phyloP scores from a whole-genome alignment of 768 basidiomycete genomes.

The Suillus tomentosus region DNA sequence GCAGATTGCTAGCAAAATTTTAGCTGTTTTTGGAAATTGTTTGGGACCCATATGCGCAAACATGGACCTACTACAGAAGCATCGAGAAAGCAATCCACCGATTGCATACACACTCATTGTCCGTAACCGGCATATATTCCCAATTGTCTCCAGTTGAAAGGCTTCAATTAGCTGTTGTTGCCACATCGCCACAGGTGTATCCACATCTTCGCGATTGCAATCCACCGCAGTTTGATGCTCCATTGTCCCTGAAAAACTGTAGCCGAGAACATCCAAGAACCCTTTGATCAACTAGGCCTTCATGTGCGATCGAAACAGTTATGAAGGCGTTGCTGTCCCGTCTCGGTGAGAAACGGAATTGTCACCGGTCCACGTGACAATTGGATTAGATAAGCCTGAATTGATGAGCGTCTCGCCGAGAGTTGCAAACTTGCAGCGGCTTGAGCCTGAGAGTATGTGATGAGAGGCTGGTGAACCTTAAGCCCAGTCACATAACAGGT shows the following conservation, averaged over 20 bases:
- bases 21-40: slow-evolving; percentile 28
- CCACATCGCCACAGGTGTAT: background rate
- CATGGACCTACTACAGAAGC: slow-evolving; percentile 16
- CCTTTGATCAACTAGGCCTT: background rate
- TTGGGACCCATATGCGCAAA: slow-evolving; percentile 32
- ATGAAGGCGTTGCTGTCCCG: background rate
- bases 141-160: background rate
- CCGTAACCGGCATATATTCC: slow-evolving; percentile 8
- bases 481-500: background rate
- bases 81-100: slow-evolving; percentile 28
- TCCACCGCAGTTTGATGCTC: background rate
- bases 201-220: background rate
- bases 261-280: background rate
- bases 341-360: background rate
- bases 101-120: slow-evolving; percentile 12
- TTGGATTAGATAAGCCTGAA: slow-evolving; percentile 6
- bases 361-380: slow-evolving; percentile 1
- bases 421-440: background rate
- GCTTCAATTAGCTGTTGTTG: background rate
- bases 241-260: background rate
- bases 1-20: slow-evolving; percentile 12
- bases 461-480: background rate
- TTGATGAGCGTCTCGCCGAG: background rate
- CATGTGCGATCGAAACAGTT: background rate
- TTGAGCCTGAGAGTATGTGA: background rate